A percentile compares a stretch with the other conserved stretches of the same genome.
These are phyloP conservation scores for Lactifluus volemus DNA, from an alignment of 768 basidiomycete species.

Conservation along the genomic window DNA sequence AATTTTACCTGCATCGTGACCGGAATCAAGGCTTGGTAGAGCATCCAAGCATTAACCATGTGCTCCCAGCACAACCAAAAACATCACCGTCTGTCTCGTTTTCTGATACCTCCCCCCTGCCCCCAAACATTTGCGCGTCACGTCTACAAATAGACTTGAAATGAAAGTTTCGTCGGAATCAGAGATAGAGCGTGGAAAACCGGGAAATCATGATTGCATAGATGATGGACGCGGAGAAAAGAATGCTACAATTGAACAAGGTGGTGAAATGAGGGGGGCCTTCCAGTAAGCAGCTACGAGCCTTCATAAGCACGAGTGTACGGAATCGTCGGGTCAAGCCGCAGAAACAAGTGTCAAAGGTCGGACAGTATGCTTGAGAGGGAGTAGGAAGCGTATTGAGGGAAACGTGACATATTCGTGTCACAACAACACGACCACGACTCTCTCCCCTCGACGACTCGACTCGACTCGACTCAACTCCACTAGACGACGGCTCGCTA, in stretches of 20 bases:
- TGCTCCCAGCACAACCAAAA: constrained; percentile 34
- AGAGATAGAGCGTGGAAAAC: too few relatives aligned
- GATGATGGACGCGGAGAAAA: constrained; percentile 22
- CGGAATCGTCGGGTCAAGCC: too few relatives aligned
- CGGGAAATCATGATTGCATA: constrained; percentile 30
- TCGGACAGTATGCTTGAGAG: too few relatives aligned
- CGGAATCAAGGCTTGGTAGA: too few relatives aligned
- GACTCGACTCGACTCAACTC: constrained; percentile 6
- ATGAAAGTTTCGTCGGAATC: too few relatives aligned
- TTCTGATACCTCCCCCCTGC: constrained; percentile 17
- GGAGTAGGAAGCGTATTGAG: constrained; percentile 28
- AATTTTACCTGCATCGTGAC: too few relatives aligned
- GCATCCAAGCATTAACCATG: too few relatives aligned
- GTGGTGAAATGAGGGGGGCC: constrained; percentile 35
- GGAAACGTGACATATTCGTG: constrained; percentile 31
- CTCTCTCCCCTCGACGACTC: not conserved
- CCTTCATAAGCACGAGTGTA: constrained; percentile 32
- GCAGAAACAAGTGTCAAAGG: too few relatives aligned
- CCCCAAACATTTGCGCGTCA: constrained; percentile 46
- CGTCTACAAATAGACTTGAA: constrained; percentile 36
- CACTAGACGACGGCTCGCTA: constrained; percentile 2
- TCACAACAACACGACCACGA: constrained; percentile 28
- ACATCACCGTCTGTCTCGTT: constrained; percentile 25
- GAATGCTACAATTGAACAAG: constrained; percentile 33
- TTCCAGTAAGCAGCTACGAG: constrained; percentile 31